These are phyloP conservation scores for Centrapalus pauciflorus DNA, from an alignment of 129 eudicot genomes.

Conservation along the genomic window DNA sequence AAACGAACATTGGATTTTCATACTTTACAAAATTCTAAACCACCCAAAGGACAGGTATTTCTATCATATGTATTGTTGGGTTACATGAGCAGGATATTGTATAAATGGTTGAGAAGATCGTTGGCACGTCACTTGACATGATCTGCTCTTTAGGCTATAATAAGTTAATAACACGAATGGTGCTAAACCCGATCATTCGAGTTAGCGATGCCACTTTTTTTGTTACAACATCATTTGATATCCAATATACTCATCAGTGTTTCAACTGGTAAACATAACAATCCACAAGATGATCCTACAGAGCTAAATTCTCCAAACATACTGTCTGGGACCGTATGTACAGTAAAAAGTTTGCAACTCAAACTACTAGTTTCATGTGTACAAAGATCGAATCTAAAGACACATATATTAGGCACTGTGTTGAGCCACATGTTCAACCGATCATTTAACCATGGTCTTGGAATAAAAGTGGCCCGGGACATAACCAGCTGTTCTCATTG, in stretches of 20 bases:
- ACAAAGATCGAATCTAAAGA: neutral
- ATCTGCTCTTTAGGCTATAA: too few relatives aligned
- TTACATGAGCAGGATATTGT: too few relatives aligned
- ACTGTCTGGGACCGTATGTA: neutral
- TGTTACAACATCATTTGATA: neutral
- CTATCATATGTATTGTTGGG: too few relatives aligned
- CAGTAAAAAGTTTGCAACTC: neutral
- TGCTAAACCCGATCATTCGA: too few relatives aligned
- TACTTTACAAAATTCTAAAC: too few relatives aligned
- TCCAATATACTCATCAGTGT: neutral
- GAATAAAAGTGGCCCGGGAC: neutral
- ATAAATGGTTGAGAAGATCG: too few relatives aligned
- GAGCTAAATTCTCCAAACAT: neutral
- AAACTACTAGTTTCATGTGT: neutral
- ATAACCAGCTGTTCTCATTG: neutral
- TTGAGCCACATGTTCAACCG: neutral
- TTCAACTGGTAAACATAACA: neutral
- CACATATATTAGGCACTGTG: neutral
- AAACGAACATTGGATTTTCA: too few relatives aligned
- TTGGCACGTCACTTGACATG: too few relatives aligned
- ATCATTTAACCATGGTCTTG: neutral
- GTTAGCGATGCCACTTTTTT: neutral
- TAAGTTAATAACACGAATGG: neutral
- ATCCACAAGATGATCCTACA: slow-evolving; percentile 1
- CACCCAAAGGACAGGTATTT: too few relatives aligned